Evolutionary conservation across 257 asterid species (phyloP), one percentile per base, ranked within the genome.

Genomic region (Solanum virginianum): DNA sequence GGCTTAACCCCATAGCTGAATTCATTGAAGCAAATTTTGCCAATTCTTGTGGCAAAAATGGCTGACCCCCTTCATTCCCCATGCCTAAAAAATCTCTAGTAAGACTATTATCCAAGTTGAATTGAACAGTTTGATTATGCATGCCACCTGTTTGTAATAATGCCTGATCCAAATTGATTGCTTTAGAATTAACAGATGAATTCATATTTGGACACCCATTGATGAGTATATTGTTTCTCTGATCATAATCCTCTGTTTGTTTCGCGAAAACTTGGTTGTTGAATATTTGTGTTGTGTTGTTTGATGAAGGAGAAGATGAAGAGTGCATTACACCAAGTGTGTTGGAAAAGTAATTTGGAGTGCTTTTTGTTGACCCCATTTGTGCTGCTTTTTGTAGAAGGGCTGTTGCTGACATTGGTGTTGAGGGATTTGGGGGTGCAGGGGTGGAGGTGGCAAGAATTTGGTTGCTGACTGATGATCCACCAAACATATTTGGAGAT

Each of bases 21-120:
- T 88, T 91, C 93, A 95, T 91, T 12, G 96, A 89, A 54, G 97
- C 98, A 43, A 94, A 93, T 84, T 93, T 94, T 0, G 91, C 96
- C 29, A 93, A 84, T 86, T 96, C 98, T 69, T 93, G 95, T 41
- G 94, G 93, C 86, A 84, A 89, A 66, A 95, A 93, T 60, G 89
- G 91, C 57, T 91, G 90, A 5, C 90, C 93, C 22, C 88, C 91
- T 20, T 89, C 92, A 63, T 92, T 93, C 36, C 95, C 95, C 93
- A 96, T 85, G 26, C 99, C 99, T 5, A 96, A 95, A 90, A 96
- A 96, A 85, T 96, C 99, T 85, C 99, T 91, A 8, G 99, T 95
- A 84, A 93, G 77, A 39, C 95, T 80, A 5, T 88, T 85, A 17
- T 88, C 88, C 85, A 89, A 85, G 85, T 82, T 89, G 82, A 86